Base-by-base conservation (phyloP, 495 filamentous ascomycete genomes). In the Letharia columbiana region DNA sequence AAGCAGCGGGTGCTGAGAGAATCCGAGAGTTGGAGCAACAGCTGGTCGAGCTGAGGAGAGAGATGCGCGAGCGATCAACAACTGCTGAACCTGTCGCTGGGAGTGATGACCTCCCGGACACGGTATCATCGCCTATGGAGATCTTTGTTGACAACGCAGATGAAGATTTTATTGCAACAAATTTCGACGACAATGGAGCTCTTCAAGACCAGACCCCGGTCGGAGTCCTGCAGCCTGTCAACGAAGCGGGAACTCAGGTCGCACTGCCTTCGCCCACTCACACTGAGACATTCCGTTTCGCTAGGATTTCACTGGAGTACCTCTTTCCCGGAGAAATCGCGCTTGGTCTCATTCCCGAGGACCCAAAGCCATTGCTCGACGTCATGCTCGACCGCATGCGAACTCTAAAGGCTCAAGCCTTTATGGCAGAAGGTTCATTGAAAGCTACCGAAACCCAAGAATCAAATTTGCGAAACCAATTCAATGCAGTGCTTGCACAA, bases 291-390 rank as follows among this genome's bases (percentile, higher is more conserved):
- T 85, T 91, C 73, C 83, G 87, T n/a, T 69, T 80, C n/a, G 87
- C 88, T 5, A 83, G 87, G 6, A 77, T 91, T 2, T 82, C 87
- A 37, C 78, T 91, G 9, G 89, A 91, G 67, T 83, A 84, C 69
- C 75, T 87, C 3, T 78, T 85, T 1, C 89, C 88, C 0, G 88
- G 87, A 6, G 88, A 91, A 70, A 75, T 78, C 71, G 23, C 84
- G 67, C 44, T 79, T 77, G 61, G 77, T 64, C 44, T 80, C 63
- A 41, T 69, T 6, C 50, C 60, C 10, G 52, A 65, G 28, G 67
- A 69, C 40, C 65, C 69, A 11, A 59, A 68, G 28, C 67, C 62
- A 18, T 42, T 73, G 17, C 35, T 73, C 37, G 67, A 69, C 47
- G 41, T 66, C 18, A 71, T 71, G 42, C 60, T 73, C 13, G 45